A percentile compares a stretch with the other conserved stretches of the same genome.
These are phyloP conservation scores for Eustoma russellianum DNA, from an alignment of 257 asterid species.

Conservation along the genomic window DNA sequence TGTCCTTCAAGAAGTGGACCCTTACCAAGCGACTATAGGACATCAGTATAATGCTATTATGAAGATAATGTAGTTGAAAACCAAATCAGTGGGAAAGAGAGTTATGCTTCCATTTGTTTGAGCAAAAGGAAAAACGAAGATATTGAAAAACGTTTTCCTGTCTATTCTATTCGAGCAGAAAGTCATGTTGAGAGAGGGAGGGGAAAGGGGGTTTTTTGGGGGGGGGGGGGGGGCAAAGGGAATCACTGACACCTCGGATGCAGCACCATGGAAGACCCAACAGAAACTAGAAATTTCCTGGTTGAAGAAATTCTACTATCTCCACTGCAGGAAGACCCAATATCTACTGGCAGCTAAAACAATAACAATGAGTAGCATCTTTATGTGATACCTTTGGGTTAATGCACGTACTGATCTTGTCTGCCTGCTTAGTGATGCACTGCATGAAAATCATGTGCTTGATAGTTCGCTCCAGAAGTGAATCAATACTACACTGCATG, in stretches of 20 bases:
- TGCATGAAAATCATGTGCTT: slow-evolving; percentile 90
- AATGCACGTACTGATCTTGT: slow-evolving; percentile 65
- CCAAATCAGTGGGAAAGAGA: neutral
- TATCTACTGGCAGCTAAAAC: neutral
- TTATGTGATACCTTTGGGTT: slow-evolving; percentile 49
- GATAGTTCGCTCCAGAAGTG: slow-evolving; percentile 82
- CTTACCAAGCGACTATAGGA: slow-evolving; percentile 69
- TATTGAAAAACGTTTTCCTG: no score
- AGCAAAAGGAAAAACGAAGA: no score
- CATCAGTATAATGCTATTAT: slow-evolving; percentile 6
- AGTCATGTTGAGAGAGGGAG: no score
- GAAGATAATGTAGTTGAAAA: neutral
- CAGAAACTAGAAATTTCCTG: neutral
- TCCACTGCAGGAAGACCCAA: no score
- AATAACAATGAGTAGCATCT: neutral
- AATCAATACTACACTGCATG: slow-evolving; percentile 93
- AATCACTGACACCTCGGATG: no score
- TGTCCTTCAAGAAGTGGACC: slow-evolving; percentile 48
- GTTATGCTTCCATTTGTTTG: neutral
- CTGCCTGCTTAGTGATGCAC: slow-evolving; percentile 75
- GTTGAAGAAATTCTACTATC: no score
- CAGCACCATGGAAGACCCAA: no score
- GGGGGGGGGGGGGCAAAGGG: no score
- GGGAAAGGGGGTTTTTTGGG: no score
- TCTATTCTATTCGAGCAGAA: no score